A percentile compares a stretch with the other conserved stretches of the same genome.
Evolutionary conservation across 164 flowering plant species (phyloP).

Genomic region (Sextonia rubra): DNA sequence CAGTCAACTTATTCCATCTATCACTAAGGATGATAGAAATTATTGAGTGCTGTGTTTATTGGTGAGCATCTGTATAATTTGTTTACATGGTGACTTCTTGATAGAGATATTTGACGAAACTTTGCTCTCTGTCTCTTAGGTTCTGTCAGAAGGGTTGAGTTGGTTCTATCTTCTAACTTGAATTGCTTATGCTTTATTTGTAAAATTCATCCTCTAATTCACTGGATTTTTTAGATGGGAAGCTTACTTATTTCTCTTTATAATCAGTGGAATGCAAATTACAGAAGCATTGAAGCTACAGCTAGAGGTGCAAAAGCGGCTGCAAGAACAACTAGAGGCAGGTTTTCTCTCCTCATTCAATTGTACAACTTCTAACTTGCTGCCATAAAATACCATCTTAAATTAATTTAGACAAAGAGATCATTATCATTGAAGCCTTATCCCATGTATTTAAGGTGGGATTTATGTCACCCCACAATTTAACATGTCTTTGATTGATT

Average conservation of each 20-base stretch:
- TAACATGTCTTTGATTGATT: too few species aligned
- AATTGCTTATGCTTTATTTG: background rate
- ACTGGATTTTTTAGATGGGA: too few species aligned
- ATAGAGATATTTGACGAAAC: background rate
- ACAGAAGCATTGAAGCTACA: slow-evolving; percentile 89
- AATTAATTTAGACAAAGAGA: too few species aligned
- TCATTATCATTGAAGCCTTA: too few species aligned
- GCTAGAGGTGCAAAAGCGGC: slow-evolving; percentile 91
- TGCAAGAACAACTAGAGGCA: slow-evolving; percentile 94
- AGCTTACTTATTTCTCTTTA: background rate
- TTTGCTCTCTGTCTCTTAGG: background rate
- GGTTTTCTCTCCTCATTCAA: slow-evolving; percentile 6
- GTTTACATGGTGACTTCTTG: background rate
- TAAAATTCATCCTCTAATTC: background rate
- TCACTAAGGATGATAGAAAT: background rate
- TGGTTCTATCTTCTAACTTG: background rate
- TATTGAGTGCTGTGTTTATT: background rate
- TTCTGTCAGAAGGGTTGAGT: background rate
- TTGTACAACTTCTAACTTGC: background rate
- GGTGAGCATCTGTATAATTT: background rate
- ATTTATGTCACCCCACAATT: too few species aligned
- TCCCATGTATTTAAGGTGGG: too few species aligned
- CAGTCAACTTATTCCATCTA: background rate
- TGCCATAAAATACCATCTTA: background rate
- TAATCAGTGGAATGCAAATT: slow-evolving; percentile 74